Base-by-base conservation (phyloP, 2,329 filamentous ascomycete genomes). In the Botrytis elliptica region DNA sequence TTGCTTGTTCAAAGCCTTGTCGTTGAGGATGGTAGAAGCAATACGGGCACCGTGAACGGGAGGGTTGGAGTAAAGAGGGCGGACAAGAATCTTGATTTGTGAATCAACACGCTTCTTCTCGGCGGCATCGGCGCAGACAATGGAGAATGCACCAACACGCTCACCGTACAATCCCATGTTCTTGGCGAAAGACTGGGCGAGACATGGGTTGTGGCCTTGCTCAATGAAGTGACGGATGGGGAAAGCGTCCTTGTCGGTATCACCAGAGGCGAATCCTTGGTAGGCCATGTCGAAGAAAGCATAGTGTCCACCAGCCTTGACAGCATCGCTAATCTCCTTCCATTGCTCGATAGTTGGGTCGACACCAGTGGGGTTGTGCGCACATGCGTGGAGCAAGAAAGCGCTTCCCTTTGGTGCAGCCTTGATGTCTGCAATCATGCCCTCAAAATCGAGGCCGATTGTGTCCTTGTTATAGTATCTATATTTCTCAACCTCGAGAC, bases 141-240 rank as follows among this genome's bases (percentile, higher is more conserved):
- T 88, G 79, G 94, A 97, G 89, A 99, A 98, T 77, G 95, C 95
- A 82, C 96, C 96, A 75, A 97, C 94, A 86, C 96, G 95, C 88
- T 99, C 96, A 82, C 96, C 96, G 83, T 99, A 98, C 76, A 99
- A 93, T 86, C 96, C 96, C 95, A 99, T 98, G 90, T 99, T 99
- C 92, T 98, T 98, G 83, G 95, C 95, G 84, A 98, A 98, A 71
- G 93, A 96, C 87, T 98, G 95, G 81, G 93, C 92, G 76, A 98
- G 90, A 82, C 90, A 91, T 82, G 96, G 90, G 82, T 94, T 90
- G 87, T 97, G 94, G 80, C 95, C 95, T 86, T 98, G 87, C 85
- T 94, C 89, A 83, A 98, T 90, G 83, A 99, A 99, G 88, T 98
- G 88, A 79, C 96, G 91, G 78, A 98, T 89, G 75, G 96, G 93